Base-by-base conservation (phyloP, 169 alveolate species). In the Ichthyophthirius multifiliis region DNA sequence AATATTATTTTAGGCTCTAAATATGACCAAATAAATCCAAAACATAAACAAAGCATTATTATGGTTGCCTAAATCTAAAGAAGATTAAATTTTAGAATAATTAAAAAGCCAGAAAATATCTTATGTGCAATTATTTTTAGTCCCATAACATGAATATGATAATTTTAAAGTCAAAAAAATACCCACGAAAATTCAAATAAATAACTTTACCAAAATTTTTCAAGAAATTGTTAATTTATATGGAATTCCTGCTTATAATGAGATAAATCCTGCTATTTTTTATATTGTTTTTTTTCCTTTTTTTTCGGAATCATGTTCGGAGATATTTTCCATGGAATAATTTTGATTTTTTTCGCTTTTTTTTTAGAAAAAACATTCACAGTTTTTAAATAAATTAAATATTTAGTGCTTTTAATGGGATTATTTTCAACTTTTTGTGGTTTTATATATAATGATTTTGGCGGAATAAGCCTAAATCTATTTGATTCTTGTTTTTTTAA, bases 271-370 rank as follows among this genome's bases (percentile, higher is more conserved):
- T 41, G 83, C 76, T 37, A 92, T 98, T 16, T 96, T 98, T 47
- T 96, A 99, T 13, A 89, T 95, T 20, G 96, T 98, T 32, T 96
- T 99, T 10, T 98, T 99, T 89, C 99, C 99, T 15, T 99, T 99
- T 94, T 87, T 98, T 98, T 98, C 88, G 99, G 99, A 12, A 96
- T 99, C 34, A 99, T 99, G 99, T 99, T 97, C 85, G 99, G 99
- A 4, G 99, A 99, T 87, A 95, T 99, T n/a, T 99, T 99, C 2
- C 99, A 99, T 88, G 99, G 99, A 4, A 80, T 94, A 20, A 76
- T 98, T 35, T 81, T 98, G 43, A 86, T 96, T 48, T 81, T 93
- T 20, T 93, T 97, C 81, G 97, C 97, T 18, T 43, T 31, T 76
- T 13, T 46, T 43, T 13, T 39, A 32, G 4, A 31, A 47, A 62